Conservation (phyloP, 2,329 filamentous ascomycete genomes). For the Calonectria multiphialidica region DNA sequence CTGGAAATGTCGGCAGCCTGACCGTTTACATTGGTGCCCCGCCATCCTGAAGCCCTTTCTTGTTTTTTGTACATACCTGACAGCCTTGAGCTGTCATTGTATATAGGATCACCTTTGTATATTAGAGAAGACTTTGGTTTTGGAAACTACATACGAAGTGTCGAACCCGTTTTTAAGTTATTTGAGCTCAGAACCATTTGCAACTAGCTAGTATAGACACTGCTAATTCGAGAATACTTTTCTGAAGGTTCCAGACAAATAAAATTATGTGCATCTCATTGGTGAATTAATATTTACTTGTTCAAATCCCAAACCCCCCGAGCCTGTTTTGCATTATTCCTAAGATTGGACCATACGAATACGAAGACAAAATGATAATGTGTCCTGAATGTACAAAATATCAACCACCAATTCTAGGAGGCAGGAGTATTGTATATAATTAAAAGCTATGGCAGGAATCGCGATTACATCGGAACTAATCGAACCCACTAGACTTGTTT, state of each 20-base stretch:
- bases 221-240: too few species aligned
- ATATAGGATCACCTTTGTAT: background rate
- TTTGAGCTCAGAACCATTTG: too few species aligned
- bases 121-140: background rate
- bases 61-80: background rate
- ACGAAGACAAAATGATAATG: too few species aligned
- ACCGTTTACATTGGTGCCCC: conserved; percentile 45
- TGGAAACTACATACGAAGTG: background rate
- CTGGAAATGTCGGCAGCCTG: conserved; percentile 39
- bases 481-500: background rate
- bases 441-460: background rate
- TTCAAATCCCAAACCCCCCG: too few species aligned
- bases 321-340: too few species aligned
- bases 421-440: background rate
- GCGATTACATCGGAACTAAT: background rate
- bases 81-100: background rate
- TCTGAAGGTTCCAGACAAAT: too few species aligned
- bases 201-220: too few species aligned
- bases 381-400: too few species aligned
- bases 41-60: background rate
- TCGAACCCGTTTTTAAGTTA: background rate
- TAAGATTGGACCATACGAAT: too few species aligned
- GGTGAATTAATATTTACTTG: too few species aligned
- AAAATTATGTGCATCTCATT: too few species aligned
- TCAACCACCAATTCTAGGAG: too few species aligned